A percentile compares a stretch with the other conserved stretches of the same genome.
Evolutionary conservation across 306 rosid genomes (phyloP).

Genomic region (Sindora glabra): DNA sequence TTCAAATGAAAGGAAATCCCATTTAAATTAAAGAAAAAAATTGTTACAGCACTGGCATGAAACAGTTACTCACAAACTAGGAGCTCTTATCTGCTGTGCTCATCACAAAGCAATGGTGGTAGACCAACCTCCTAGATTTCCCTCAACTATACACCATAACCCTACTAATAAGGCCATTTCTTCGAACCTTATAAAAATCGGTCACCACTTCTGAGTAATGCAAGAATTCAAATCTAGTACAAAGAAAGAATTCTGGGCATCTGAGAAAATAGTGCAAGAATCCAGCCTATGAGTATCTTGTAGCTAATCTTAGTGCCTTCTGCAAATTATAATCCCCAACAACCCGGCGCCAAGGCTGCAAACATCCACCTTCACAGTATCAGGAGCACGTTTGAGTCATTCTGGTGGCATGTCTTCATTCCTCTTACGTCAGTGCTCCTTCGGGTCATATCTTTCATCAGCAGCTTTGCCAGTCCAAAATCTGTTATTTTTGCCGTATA

Average conservation of each 20-base stretch:
- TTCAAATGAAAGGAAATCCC: too few relatives aligned
- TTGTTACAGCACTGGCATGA: too few relatives aligned
- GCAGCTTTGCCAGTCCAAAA: conserved; percentile 27
- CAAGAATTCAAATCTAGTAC: background rate
- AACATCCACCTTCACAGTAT: conserved; percentile 29
- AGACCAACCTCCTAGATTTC: conserved; percentile 23
- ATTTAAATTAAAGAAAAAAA: too few relatives aligned
- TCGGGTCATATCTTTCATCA: conserved; percentile 16
- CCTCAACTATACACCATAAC: conserved; percentile 30
- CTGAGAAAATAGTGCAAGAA: background rate
- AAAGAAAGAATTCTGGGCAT: conserved; percentile 5
- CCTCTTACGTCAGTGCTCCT: conserved; percentile 24
- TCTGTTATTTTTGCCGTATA: conserved; percentile 22
- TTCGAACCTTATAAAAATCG: conserved; percentile 27
- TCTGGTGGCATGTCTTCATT: conserved; percentile 34
- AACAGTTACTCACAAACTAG: background rate
- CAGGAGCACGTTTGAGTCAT: conserved; percentile 32
- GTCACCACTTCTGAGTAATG: conserved; percentile 26
- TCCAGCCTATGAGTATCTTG: conserved; percentile 21
- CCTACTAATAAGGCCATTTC: conserved; percentile 31
- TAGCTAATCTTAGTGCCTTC: conserved; percentile 22
- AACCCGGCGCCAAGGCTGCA: conserved; percentile 26
- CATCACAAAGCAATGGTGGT: conserved; percentile 25
- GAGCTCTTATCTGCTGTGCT: background rate
- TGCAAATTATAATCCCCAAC: conserved; percentile 19